A percentile compares a stretch with the other conserved stretches of the same genome.
Evolutionary conservation across 2,329 filamentous ascomycete genomes (phyloP).

Genomic region (Trichophyton verrucosum): DNA sequence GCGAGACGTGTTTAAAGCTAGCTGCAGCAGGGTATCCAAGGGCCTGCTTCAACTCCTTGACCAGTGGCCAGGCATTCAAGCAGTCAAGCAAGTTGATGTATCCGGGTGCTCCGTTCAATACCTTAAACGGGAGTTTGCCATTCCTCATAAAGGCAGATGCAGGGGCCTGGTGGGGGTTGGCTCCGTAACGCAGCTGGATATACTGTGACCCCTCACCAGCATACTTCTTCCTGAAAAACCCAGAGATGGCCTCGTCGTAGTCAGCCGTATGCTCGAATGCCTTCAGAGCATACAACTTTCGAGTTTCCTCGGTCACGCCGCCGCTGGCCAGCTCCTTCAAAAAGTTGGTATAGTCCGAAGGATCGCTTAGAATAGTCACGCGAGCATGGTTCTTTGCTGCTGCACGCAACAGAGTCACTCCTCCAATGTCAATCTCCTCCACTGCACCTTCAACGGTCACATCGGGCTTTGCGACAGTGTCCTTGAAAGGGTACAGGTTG

Average conservation of each 20-base stretch:
- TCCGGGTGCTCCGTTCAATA: conserved; percentile 75
- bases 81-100: conserved; percentile 97
- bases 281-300: conserved; percentile 86
- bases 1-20: conserved; percentile 98
- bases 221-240: conserved; percentile 97
- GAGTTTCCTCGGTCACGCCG: conserved; percentile 71
- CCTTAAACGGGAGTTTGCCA: conserved; percentile 80
- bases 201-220: conserved; percentile 74
- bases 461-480: conserved; percentile 92
- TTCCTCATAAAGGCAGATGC: conserved; percentile 69
- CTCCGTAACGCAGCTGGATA: conserved; percentile 78
- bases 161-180: conserved; percentile 97
- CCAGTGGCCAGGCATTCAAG: conserved; percentile 90
- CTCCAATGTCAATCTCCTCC: conserved; percentile 97
- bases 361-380: conserved; percentile 92
- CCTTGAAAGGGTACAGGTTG: conserved; percentile 99
- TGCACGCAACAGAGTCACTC: conserved; percentile 88
- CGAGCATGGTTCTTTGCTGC: conserved; percentile 96
- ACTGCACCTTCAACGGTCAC: conserved; percentile 94
- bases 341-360: conserved; percentile 86
- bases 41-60: conserved; percentile 87
- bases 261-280: conserved; percentile 97
- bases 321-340: conserved; percentile 68
- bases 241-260: conserved; percentile 87
- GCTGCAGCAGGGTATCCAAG: conserved; percentile 81